These are phyloP conservation scores for Calonectria naviculata DNA, from an alignment of 2,329 filamentous ascomycete genomes.

Conservation along the genomic window DNA sequence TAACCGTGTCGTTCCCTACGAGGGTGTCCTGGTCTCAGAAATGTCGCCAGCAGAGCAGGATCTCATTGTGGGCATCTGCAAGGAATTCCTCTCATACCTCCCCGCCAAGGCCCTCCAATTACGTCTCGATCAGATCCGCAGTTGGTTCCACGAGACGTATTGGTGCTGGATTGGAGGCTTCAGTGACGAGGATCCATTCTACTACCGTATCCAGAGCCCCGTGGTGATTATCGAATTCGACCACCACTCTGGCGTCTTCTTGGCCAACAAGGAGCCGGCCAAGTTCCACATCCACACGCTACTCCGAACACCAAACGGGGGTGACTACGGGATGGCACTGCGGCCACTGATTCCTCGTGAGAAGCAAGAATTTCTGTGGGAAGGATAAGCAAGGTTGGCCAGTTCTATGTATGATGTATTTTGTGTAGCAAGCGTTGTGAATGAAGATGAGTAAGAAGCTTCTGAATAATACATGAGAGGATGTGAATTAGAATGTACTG, in stretches of 20 bases:
- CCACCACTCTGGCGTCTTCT: slow-evolving; percentile 82
- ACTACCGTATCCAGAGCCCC: slow-evolving; percentile 81
- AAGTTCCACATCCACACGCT: slow-evolving; percentile 86
- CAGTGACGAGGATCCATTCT: slow-evolving; percentile 76
- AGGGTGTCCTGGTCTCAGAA: slow-evolving; percentile 69
- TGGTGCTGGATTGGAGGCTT: slow-evolving; percentile 83
- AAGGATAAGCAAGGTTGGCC: background rate
- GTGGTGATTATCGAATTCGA: slow-evolving; percentile 83
- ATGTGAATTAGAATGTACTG: too few species aligned
- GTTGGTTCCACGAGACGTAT: slow-evolving; percentile 76
- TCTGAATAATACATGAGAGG: background rate
- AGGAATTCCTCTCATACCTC: slow-evolving; percentile 76
- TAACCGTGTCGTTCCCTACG: slow-evolving; percentile 80
- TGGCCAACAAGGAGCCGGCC: slow-evolving; percentile 77
- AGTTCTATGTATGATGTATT: slow-evolving; percentile 3
- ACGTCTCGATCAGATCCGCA: slow-evolving; percentile 64
- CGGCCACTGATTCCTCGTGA: slow-evolving; percentile 49
- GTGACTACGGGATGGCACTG: slow-evolving; percentile 76
- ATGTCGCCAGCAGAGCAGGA: slow-evolving; percentile 61
- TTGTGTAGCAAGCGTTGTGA: slow-evolving; percentile 18
- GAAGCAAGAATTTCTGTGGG: slow-evolving; percentile 39
- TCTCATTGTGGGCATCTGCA: slow-evolving; percentile 67
- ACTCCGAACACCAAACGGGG: slow-evolving; percentile 77
- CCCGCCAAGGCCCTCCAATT: slow-evolving; percentile 65
- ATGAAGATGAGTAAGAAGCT: background rate